Base-by-base conservation (phyloP, 192 early-diverging fungal species). In the Backusella psychrophila region DNA sequence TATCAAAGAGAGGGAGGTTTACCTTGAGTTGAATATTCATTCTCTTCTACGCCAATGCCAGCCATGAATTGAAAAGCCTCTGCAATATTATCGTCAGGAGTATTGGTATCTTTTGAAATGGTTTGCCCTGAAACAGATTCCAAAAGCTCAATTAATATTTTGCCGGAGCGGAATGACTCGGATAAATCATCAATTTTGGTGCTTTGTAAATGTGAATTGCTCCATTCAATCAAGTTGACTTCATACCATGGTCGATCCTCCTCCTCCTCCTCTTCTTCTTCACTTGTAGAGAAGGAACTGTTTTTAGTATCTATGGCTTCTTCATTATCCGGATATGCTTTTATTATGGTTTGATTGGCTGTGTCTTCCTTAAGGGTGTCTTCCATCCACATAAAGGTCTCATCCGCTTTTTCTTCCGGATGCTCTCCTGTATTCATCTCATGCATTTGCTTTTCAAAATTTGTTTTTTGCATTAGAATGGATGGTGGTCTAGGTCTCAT, bases 401-500 rank as follows among this genome's bases (percentile, higher is more conserved):
- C 53, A 26, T 56, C 53, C 21, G 6, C 21, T 26, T 56, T 56
- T 21, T 56, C 53, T 56, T 56, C 52, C n/a, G 52, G 52, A 21
- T 53, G 4, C 3, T 53, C n/a, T 53, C n/a, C 53, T 56, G 53
- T 3, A 21, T 21, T 21, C 21, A 56, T 56, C 21, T 56, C 53
- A 21, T 26, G 53, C 8, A 56, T 3, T n/a, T 63, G 23, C 3
- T 63, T 63, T 63, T 63, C 39, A 42, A 63, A n/a, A 41, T 71
- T 17, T 17, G 31, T 68, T 19, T 71, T 71, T 15, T 49, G 49
- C 70, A 71, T 29, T 4, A 77, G 0, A 4, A 70, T 3, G 6
- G 76, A 77, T 0, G 76, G 76, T 7, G 76, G 76, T 41, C 76
- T 53, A 21, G 87, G 86, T 33, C 78, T 80, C 84, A 87, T 75